These are phyloP conservation scores for Melaleuca alternifolia DNA, from an alignment of 345 rosid genomes.

Conservation along the genomic window DNA sequence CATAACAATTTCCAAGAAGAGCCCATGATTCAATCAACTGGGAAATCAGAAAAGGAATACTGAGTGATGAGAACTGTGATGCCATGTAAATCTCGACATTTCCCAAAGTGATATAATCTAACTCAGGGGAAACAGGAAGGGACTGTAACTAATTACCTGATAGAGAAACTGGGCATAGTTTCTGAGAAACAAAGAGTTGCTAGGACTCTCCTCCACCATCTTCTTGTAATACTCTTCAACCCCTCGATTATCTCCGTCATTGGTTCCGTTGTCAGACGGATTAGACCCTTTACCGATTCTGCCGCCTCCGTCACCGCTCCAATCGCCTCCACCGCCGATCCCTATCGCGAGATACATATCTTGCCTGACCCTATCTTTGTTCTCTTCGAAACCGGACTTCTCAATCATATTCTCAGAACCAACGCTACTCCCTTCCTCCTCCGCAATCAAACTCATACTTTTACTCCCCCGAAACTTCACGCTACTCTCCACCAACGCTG, in stretches of 20 bases:
- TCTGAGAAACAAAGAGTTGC: conserved; percentile 36
- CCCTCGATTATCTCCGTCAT: conserved; percentile 13
- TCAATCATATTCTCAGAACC: background rate
- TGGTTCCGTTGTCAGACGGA: conserved; percentile 12
- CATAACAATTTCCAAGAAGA: background rate
- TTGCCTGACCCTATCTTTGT: conserved; percentile 3
- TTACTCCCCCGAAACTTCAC: background rate
- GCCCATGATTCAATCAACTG: too few relatives aligned
- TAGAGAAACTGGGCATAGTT: conserved; percentile 54
- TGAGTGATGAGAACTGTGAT: background rate
- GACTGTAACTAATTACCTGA: conserved; percentile 15
- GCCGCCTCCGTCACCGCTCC: background rate
- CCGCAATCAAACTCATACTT: background rate
- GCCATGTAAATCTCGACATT: background rate
- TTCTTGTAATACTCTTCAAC: conserved; percentile 41
- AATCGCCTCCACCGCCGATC: conserved; percentile 14
- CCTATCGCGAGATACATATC: conserved; percentile 37
- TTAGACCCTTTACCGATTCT: conserved; percentile 12
- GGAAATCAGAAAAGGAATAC: background rate
- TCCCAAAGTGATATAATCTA: background rate
- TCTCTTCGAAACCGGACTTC: conserved; percentile 8
- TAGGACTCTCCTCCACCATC: conserved; percentile 49
- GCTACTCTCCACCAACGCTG: background rate
- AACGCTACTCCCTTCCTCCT: background rate
- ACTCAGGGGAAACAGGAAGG: background rate